Evolutionary conservation across 1,284 basidiomycete genomes (phyloP), one percentile per base, ranked within the genome.

Genomic region (Boletus sp.): DNA sequence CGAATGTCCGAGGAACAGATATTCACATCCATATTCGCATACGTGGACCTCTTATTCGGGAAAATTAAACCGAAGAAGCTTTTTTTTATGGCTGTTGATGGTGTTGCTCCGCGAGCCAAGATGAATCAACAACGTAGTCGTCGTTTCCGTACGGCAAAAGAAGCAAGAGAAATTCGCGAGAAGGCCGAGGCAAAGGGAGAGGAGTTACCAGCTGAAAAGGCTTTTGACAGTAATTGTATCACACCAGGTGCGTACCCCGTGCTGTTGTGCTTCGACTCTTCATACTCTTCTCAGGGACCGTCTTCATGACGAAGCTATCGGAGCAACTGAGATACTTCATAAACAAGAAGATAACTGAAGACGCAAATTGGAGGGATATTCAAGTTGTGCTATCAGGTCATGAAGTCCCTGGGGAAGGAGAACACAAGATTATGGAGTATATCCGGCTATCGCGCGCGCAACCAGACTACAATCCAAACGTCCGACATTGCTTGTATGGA

Each of bases 351-450:
- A 94, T 97, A 25, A 82, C 87, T 0, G 94, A 97, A 65, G 94
- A 97, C 65, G 82, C 94, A 10, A 86, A 92, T 64, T 99, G 96
- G 96, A 76, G 89, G 52, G 79, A 87, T 49, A 84, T 99, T 38
- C 78, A 93, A 60, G 94, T 99, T 40, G 91, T 99, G 42, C 75
- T 99, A 37, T 96, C 93, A 32, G 96, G 95, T n/a, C 94, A 99
- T 67, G 94, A 99, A 59, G 92, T 96, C 4, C 95, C 95, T 0
- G 96, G 96, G 55, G 96, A 99, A 69, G 96, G 96, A 54, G 96
- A 99, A 68, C 96, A 99, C 80, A 99, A 99, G 77, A 95, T 99
- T 60, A 98, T 99, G 89, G 96, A 99, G 68, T 99, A 95, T 69
- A 98, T 99, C 63, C 88, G 96, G 43, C 74, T 93, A 53, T 84